phyloP scores from a whole-genome alignment of 345 rosid genomes.

The Acer yangbiense region DNA sequence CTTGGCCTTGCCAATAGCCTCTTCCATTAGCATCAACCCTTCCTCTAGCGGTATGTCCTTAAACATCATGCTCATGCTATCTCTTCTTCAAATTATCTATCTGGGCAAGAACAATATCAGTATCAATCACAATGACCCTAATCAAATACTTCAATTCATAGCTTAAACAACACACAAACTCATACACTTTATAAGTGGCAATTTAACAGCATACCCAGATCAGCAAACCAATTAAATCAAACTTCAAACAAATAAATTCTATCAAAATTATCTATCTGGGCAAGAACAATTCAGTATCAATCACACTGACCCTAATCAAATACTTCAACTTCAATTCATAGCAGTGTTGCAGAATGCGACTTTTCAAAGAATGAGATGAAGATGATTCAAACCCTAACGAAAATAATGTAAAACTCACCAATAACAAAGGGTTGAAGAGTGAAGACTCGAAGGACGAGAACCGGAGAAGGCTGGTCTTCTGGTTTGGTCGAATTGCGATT shows the following conservation, averaged over 20 bases:
- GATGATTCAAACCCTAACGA: too few relatives aligned
- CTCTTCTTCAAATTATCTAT: conserved; percentile 10
- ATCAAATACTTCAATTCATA: background rate
- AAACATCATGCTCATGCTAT: conserved; percentile 23
- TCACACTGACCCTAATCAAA: background rate
- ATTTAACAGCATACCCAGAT: background rate
- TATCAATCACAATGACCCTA: background rate
- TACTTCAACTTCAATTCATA: background rate
- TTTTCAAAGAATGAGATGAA: too few relatives aligned
- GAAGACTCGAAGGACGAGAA: too few relatives aligned
- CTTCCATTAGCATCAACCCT: conserved; percentile 28
- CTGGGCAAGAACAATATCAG: conserved; percentile 7
- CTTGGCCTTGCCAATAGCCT: conserved; percentile 29
- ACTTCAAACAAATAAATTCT: background rate
- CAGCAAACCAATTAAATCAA: background rate
- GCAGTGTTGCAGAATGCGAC: background rate
- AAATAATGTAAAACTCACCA: too few relatives aligned
- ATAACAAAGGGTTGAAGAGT: too few relatives aligned
- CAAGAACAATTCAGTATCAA: background rate
- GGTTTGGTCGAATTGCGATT: too few relatives aligned
- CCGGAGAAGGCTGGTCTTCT: too few relatives aligned
- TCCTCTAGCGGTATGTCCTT: conserved; percentile 26
- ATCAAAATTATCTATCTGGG: conserved; percentile 8
- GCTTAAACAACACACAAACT: background rate
- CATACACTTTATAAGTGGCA: background rate